Base-by-base conservation (phyloP, 345 rosid genomes). In the Populus simonii region DNA sequence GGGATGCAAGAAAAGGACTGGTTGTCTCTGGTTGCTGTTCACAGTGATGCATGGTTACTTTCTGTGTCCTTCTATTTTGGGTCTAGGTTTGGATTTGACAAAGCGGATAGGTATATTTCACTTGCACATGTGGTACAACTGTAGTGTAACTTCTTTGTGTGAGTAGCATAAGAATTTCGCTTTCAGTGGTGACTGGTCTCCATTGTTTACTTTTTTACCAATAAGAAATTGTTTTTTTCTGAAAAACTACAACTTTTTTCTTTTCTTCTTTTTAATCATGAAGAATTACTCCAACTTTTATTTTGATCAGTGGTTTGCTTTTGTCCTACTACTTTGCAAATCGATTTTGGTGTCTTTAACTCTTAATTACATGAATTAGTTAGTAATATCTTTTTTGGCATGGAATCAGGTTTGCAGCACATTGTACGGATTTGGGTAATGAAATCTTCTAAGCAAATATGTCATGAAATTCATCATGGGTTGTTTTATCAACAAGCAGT, bases 1-100 rank as follows among this genome's bases (percentile, higher is more conserved):
- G 81, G 81, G 27, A 79, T 79, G 81, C 77, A 79, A 79, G 81
- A 79, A 41, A 79, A 79, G 67, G 81, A 79, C 43, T 79, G 81
- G 81, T 67, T 79, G 69, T 79, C 81, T 27, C 59, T 79, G 67
- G 81, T 79, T 51, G 77, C 81, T 7, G 81, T 79, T 39, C 81
- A 79, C 23, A 79, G 82, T 57, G 82, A 79, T 74, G 73, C 82
- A 15, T 79, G 82, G 82, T 68, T 79, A 45, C 78, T 79, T 41
- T 62, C 78, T 31, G 82, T 79, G 36, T 74, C 82, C 49, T 79
- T 79, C 27, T 79, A 79, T 74, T 79, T 79, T 79, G 82, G 82
- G 4, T 59, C 82, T 31, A 74, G 82, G 65, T 79, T 79, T 68
- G 82, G 82, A 68, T 79, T 79, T 74, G 82, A 79, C 31, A 79